Conservation (phyloP, 169 alveolate species). For the Cryptosporidium meleagridis region DNA sequence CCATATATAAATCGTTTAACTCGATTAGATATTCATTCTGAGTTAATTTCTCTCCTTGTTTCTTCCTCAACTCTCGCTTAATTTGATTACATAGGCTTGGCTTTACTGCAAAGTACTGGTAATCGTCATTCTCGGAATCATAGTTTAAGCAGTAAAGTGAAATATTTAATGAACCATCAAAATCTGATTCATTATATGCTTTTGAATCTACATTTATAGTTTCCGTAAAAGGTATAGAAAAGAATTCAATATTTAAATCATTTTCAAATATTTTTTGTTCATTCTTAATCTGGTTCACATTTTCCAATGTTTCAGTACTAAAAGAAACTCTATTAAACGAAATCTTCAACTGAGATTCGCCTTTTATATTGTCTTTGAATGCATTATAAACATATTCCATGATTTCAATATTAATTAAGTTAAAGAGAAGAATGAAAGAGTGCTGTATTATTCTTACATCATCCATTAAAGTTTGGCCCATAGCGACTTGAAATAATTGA, state of each 20-base stretch:
- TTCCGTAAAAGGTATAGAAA: not conserved
- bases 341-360: not conserved
- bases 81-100: not conserved
- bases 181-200: not conserved
- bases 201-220: not conserved
- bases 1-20: not conserved
- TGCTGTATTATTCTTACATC: constrained; percentile 30
- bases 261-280: not conserved
- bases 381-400: not conserved
- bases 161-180: no score
- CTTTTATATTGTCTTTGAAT: not conserved
- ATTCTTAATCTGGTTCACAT: not conserved
- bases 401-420: constrained; percentile 36
- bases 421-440: constrained; percentile 29
- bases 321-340: not conserved
- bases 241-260: not conserved
- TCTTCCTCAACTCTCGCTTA: not conserved
- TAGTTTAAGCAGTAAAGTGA: not conserved
- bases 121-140: constrained; percentile 27
- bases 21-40: not conserved
- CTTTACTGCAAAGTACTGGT: constrained; percentile 9
- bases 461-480: not conserved
- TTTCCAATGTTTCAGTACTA: not conserved
- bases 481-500: not conserved
- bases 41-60: not conserved